These are phyloP conservation scores for Ceratocystis lukuohia DNA, from an alignment of 2,329 filamentous ascomycete species.

Conservation along the genomic window DNA sequence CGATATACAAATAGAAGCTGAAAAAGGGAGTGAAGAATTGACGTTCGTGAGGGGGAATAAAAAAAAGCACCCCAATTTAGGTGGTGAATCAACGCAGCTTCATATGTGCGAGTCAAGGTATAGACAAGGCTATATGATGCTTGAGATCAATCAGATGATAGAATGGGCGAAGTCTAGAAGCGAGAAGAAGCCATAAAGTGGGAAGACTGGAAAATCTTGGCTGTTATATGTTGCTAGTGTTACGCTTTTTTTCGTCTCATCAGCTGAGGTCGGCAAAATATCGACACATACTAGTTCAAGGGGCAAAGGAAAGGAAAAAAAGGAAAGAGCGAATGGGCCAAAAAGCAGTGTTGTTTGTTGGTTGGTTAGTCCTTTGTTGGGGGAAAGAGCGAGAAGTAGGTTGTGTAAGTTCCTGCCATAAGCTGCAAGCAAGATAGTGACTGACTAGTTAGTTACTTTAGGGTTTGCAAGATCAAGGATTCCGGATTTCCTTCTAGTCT, in stretches of 20 bases:
- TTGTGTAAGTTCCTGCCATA: neutral
- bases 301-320: neutral
- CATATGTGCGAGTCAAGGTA: neutral
- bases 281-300: neutral
- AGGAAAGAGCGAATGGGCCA: neutral
- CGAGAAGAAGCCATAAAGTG: neutral
- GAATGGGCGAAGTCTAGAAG: neutral
- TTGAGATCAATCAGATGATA: slow-evolving; percentile 1
- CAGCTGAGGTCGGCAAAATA: slow-evolving; percentile 4
- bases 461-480: neutral
- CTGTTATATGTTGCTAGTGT: neutral
- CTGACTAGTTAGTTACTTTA: neutral
- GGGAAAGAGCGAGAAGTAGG: neutral
- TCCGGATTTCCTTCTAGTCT: neutral
- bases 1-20: neutral
- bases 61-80: neutral
- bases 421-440: neutral
- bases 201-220: neutral
- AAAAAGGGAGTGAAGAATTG: neutral
- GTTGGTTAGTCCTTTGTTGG: slow-evolving; percentile 1
- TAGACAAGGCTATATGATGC: slow-evolving; percentile 2
- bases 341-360: neutral
- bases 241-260: neutral
- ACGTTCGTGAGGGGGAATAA: neutral
- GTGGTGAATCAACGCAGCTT: neutral